Conservation (phyloP, 2,329 filamentous ascomycete species). For the Phialophora tarda region DNA sequence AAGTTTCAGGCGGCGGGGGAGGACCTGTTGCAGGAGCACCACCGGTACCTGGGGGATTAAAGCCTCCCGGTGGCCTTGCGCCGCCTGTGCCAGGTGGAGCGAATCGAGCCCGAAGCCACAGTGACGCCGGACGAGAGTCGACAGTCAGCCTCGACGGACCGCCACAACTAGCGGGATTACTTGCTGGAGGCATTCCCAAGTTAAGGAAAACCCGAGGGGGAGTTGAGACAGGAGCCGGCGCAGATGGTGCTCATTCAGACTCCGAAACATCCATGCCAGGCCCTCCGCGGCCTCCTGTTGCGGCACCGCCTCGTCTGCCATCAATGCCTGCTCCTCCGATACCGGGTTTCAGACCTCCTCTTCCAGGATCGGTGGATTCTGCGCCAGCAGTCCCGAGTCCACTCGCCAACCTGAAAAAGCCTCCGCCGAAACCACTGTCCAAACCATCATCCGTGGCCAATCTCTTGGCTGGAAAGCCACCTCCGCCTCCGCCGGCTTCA, state of each 20-base stretch:
- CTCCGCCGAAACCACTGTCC: slow-evolving; percentile 54
- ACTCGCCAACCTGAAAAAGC: slow-evolving; percentile 65
- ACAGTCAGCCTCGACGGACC: slow-evolving; percentile 57
- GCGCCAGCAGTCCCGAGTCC: slow-evolving; percentile 58
- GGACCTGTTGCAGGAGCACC: slow-evolving; percentile 76
- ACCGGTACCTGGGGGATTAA: slow-evolving; percentile 72
- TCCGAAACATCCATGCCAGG: slow-evolving; percentile 65
- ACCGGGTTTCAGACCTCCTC: slow-evolving; percentile 56
- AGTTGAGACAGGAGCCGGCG: slow-evolving; percentile 74
- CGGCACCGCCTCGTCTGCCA: slow-evolving; percentile 52
- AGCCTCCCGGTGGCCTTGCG: slow-evolving; percentile 68
- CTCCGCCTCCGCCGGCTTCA: slow-evolving; percentile 61
- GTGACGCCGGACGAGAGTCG: slow-evolving; percentile 62
- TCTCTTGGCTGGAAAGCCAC: slow-evolving; percentile 57
- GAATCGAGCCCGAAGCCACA: slow-evolving; percentile 80
- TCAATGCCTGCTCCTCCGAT: slow-evolving; percentile 62
- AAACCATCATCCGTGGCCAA: slow-evolving; percentile 68
- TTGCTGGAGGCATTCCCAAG: slow-evolving; percentile 95
- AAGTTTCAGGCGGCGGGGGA: slow-evolving; percentile 60
- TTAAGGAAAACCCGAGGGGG: slow-evolving; percentile 86
- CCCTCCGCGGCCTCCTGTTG: slow-evolving; percentile 60
- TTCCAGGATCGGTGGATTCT: slow-evolving; percentile 56
- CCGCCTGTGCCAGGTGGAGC: slow-evolving; percentile 68
- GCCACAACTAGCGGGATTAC: slow-evolving; percentile 84
- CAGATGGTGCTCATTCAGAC: slow-evolving; percentile 79